Evolutionary conservation across 2,329 filamentous ascomycete species (phyloP).

Genomic region (Paracoccidioides brasiliensis): DNA sequence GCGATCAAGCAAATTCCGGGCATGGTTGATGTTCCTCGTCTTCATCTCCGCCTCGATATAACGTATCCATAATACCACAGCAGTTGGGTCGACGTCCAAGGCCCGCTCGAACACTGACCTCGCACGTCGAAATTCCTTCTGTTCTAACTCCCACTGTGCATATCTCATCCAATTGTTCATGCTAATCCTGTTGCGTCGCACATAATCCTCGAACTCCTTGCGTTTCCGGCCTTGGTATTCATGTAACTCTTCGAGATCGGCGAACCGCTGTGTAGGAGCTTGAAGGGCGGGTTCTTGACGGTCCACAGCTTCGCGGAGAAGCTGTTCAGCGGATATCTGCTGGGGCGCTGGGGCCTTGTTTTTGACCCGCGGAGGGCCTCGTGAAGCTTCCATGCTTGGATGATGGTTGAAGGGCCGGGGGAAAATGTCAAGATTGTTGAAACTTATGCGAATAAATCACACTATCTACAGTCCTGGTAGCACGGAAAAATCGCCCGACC

Average conservation of each 20-base stretch:
- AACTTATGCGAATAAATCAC: not conserved
- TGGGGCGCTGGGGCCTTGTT: slow-evolving; percentile 90
- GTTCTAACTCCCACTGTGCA: slow-evolving; percentile 92
- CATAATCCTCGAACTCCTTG: slow-evolving; percentile 96
- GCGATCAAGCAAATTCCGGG: slow-evolving; percentile 82
- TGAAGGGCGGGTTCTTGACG: slow-evolving; percentile 80
- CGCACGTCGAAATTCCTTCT: slow-evolving; percentile 90
- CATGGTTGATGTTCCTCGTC: slow-evolving; percentile 88
- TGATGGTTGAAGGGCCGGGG: not conserved
- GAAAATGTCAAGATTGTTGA: not conserved
- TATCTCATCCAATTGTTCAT: slow-evolving; percentile 99
- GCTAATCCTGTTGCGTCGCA: slow-evolving; percentile 82
- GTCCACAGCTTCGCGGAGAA: slow-evolving; percentile 92
- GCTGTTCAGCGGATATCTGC: slow-evolving; percentile 92
- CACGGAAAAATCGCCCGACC: not conserved
- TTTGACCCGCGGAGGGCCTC: slow-evolving; percentile 91
- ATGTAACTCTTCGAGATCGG: slow-evolving; percentile 92
- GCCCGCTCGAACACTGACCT: slow-evolving; percentile 90
- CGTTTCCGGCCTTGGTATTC: slow-evolving; percentile 93
- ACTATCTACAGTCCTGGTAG: not conserved
- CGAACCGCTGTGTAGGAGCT: slow-evolving; percentile 86
- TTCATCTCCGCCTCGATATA: slow-evolving; percentile 98
- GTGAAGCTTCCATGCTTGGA: slow-evolving; percentile 69
- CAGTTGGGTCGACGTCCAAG: slow-evolving; percentile 79
- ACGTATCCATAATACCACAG: slow-evolving; percentile 75